These are phyloP conservation scores for Neofusicoccum cordaticola DNA, from an alignment of 2,329 filamentous ascomycete species.

Conservation along the genomic window DNA sequence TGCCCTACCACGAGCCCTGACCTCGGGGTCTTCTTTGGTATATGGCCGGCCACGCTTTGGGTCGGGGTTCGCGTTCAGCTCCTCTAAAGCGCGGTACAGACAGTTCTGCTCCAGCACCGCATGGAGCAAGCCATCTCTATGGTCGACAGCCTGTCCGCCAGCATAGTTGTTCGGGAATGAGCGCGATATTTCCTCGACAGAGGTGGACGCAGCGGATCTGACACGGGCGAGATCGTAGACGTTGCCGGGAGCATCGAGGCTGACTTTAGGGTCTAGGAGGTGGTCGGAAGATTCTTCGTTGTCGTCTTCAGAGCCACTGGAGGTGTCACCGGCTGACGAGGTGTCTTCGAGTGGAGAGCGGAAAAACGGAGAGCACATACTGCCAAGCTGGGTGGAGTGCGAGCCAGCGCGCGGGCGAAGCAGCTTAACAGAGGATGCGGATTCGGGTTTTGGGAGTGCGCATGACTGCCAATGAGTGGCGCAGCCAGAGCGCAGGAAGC, in stretches of 20 bases:
- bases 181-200: slow-evolving; percentile 12
- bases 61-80: slow-evolving; percentile 30
- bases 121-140: slow-evolving; percentile 41
- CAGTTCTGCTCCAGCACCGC: slow-evolving; percentile 46
- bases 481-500: background rate
- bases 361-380: slow-evolving; percentile 14
- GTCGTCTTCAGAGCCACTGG: background rate
- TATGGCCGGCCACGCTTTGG: background rate
- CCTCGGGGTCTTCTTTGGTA: slow-evolving; percentile 33
- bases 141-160: background rate
- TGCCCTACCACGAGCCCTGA: slow-evolving; percentile 34
- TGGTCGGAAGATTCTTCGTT: background rate
- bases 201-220: slow-evolving; percentile 6
- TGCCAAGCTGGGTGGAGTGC: background rate
- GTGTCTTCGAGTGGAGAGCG: slow-evolving; percentile 11
- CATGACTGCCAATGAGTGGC: slow-evolving; percentile 13
- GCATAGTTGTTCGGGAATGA: background rate
- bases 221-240: slow-evolving; percentile 6
- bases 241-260: background rate
- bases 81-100: slow-evolving; percentile 37
- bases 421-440: background rate
- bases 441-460: background rate
- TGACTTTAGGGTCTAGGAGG: background rate
- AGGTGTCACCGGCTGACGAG: background rate
- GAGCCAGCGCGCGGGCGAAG: background rate